These are phyloP conservation scores for Botrytis cinerea DNA, from an alignment of 2,329 filamentous ascomycete genomes.

Conservation along the genomic window DNA sequence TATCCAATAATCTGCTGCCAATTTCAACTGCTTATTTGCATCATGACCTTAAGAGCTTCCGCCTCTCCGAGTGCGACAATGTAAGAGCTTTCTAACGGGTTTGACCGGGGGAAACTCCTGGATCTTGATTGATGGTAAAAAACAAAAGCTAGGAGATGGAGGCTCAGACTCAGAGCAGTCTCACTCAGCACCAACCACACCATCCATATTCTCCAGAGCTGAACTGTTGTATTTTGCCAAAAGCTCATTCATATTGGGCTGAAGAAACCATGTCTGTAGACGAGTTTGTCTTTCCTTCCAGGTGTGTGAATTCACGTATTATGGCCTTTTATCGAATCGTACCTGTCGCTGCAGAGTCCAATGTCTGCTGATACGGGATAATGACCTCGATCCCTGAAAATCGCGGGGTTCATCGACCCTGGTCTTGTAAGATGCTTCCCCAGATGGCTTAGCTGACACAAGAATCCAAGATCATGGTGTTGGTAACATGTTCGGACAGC, in stretches of 20 bases:
- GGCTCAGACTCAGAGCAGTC: constrained; percentile 14
- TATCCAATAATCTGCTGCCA: constrained; percentile 11
- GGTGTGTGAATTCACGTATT: neutral
- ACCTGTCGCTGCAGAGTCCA: constrained; percentile 17
- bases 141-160: neutral
- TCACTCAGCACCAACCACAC: constrained; percentile 22
- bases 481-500: constrained; percentile 12
- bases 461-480: constrained; percentile 19
- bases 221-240: neutral
- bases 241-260: constrained; percentile 12
- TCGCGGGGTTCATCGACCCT: constrained; percentile 20
- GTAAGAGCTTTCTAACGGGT: neutral
- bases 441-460: constrained; percentile 10
- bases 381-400: constrained; percentile 19
- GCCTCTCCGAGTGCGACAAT: constrained; percentile 10
- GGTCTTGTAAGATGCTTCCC: constrained; percentile 11
- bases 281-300: neutral
- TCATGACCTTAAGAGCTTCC: neutral
- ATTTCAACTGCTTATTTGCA: neutral
- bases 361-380: constrained; percentile 24
- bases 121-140: neutral
- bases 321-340: constrained; percentile 3
- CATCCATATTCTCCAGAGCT: constrained; percentile 12
- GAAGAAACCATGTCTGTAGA: neutral
- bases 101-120: neutral